phyloP scores from a whole-genome alignment of 1,284 basidiomycete species.

The Cryptococcus hybrid region DNA sequence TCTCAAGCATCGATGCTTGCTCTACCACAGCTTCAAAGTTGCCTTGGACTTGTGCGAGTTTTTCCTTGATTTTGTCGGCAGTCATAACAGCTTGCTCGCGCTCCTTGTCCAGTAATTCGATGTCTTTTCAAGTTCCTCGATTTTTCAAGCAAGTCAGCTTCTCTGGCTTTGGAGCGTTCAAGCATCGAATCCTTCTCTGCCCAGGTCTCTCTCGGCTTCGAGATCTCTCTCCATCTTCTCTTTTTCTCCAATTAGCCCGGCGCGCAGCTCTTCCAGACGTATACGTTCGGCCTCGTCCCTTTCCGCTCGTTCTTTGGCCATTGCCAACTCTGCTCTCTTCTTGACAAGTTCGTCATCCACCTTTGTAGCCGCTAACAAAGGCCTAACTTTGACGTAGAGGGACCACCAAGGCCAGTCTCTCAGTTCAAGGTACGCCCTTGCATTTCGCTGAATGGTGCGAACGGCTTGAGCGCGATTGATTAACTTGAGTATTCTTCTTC shows the following conservation, averaged over 20 bases:
- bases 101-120: conserved; percentile 81
- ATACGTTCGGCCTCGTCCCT: conserved; percentile 77
- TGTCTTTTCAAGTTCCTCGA: conserved; percentile 74
- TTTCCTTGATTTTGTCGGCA: conserved; percentile 24
- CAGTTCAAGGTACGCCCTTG: conserved; percentile 82
- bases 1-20: conserved; percentile 74
- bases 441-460: conserved; percentile 90
- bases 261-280: conserved; percentile 74
- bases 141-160: conserved; percentile 79
- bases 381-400: conserved; percentile 92
- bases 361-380: conserved; percentile 85
- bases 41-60: conserved; percentile 28
- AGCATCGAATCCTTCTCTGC: conserved; percentile 83
- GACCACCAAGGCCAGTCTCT: conserved; percentile 99
- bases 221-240: conserved; percentile 75
- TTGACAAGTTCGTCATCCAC: conserved; percentile 87
- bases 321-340: conserved; percentile 77
- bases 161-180: conserved; percentile 78
- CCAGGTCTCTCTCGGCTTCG: conserved; percentile 74
- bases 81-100: conserved; percentile 64
- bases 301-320: conserved; percentile 77
- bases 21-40: conserved; percentile 79
- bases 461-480: conserved; percentile 90
- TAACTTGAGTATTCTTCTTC: conserved; percentile 92
- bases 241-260: conserved; percentile 77